phyloP scores from a whole-genome alignment of 2,329 filamentous ascomycete genomes.

The Lecanicillium sp. region DNA sequence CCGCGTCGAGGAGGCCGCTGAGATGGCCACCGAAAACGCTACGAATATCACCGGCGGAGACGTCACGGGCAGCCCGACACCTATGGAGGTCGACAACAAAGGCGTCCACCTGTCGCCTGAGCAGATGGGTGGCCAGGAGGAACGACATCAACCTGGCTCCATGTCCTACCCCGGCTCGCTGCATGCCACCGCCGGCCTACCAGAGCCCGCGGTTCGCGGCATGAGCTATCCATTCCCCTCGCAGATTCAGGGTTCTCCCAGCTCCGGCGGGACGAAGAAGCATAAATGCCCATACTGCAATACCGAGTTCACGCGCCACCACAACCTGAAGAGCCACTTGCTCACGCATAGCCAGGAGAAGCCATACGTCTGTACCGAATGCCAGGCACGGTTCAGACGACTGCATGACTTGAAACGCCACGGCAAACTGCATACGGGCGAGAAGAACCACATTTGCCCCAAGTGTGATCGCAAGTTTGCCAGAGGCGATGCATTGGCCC shows the following conservation, averaged over 20 bases:
- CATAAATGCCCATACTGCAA: slow-evolving; percentile 96
- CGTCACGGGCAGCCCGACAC: slow-evolving; percentile 42
- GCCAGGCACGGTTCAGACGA: slow-evolving; percentile 83
- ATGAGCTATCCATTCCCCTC: slow-evolving; percentile 52
- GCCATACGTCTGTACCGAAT: slow-evolving; percentile 90
- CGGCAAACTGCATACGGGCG: slow-evolving; percentile 91
- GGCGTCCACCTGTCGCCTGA: slow-evolving; percentile 26
- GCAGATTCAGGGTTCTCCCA: slow-evolving; percentile 40
- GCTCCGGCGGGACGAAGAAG: slow-evolving; percentile 63
- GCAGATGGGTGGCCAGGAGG: slow-evolving; percentile 40
- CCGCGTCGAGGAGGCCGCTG: slow-evolving; percentile 28
- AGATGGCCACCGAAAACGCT: slow-evolving; percentile 36
- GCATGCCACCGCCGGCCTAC: slow-evolving; percentile 32
- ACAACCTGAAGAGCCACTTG: slow-evolving; percentile 95
- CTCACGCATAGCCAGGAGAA: slow-evolving; percentile 98
- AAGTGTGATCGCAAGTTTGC: slow-evolving; percentile 95
- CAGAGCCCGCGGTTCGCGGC: slow-evolving; percentile 38
- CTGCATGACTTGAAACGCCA: slow-evolving; percentile 94
- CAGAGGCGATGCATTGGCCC: slow-evolving; percentile 85
- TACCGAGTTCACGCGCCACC: slow-evolving; percentile 93
- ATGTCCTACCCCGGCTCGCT: slow-evolving; percentile 49
- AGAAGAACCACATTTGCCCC: slow-evolving; percentile 88
- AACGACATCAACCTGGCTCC: slow-evolving; percentile 41
- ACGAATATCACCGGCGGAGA: slow-evolving; percentile 33
- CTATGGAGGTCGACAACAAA: slow-evolving; percentile 47